phyloP scores from a whole-genome alignment of 1,284 basidiomycete species.

The Fomitopsis betulina region DNA sequence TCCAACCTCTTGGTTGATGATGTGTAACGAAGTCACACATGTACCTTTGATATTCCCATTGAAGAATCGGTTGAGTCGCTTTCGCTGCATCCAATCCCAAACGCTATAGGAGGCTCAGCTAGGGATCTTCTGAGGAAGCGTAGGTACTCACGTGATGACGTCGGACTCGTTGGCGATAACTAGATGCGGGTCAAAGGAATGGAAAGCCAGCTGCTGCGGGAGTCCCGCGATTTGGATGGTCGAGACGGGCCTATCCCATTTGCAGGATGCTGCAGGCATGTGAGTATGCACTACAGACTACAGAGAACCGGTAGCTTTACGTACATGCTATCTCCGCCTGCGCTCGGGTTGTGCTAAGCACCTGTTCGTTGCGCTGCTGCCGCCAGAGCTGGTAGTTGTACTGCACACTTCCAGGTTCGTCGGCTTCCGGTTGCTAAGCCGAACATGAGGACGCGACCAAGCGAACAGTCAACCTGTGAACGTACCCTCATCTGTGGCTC shows the following conservation, averaged over 20 bases:
- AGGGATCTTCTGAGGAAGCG: not conserved
- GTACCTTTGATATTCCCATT: constrained; percentile 86
- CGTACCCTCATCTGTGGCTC: constrained; percentile 96
- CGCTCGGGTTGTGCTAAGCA: constrained; percentile 66
- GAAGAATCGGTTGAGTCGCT: constrained; percentile 78
- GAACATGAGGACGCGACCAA: constrained; percentile 3
- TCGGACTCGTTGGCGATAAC: constrained; percentile 85
- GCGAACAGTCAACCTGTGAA: constrained; percentile 10
- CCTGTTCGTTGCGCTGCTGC: constrained; percentile 84
- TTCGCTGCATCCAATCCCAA: constrained; percentile 90
- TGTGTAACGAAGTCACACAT: constrained; percentile 85
- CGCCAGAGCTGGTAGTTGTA: constrained; percentile 98
- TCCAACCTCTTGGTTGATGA: constrained; percentile 95
- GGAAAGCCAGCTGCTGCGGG: constrained; percentile 82
- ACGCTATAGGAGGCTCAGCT: constrained; percentile 47
- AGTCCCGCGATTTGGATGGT: constrained; percentile 68
- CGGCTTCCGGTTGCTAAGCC: constrained; percentile 81
- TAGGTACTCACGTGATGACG: constrained; percentile 70
- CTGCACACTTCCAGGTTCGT: constrained; percentile 90
- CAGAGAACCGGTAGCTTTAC: constrained; percentile 24
- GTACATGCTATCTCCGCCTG: constrained; percentile 72
- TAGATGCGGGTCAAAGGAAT: constrained; percentile 89
- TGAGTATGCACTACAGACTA: not conserved
- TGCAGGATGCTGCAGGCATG: constrained; percentile 36
- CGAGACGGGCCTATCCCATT: constrained; percentile 81